A percentile compares a stretch with the other conserved stretches of the same genome.
Conservation (phyloP, 306 rosid species). For the Neltuma alba region DNA sequence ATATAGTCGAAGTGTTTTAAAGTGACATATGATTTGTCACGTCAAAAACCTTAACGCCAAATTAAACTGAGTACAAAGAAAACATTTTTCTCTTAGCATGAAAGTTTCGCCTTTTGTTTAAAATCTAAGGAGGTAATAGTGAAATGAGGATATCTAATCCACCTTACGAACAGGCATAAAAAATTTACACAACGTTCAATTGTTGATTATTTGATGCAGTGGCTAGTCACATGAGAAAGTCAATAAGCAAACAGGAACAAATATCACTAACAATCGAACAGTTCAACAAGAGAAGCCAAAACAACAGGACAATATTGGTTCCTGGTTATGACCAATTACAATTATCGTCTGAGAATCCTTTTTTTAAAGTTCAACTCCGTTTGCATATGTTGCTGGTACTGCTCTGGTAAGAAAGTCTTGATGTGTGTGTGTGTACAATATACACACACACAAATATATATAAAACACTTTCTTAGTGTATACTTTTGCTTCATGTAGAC, state of each 20-base stretch:
- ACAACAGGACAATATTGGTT: not conserved
- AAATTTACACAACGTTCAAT: not conserved
- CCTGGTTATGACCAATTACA: not conserved
- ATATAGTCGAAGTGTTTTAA: not conserved
- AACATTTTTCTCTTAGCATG: not conserved
- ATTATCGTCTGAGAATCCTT: slow-evolving; percentile 4
- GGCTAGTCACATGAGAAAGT: not conserved
- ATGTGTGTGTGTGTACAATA: too few species aligned
- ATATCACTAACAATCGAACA: not conserved
- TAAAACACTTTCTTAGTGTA: too few species aligned
- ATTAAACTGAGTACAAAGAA: too few species aligned
- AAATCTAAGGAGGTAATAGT: too few species aligned
- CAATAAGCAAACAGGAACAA: not conserved
- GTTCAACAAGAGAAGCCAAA: not conserved
- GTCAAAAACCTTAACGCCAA: not conserved
- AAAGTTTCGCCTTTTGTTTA: too few species aligned
- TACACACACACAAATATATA: too few species aligned
- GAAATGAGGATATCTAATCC: too few species aligned
- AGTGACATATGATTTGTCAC: not conserved
- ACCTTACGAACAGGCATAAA: too few species aligned
- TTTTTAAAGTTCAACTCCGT: not conserved
- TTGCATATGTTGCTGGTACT: not conserved
- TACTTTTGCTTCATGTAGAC: too few species aligned
- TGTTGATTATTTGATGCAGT: not conserved
- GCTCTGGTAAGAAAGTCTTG: not conserved